Base-by-base conservation (phyloP, 1,139 yeast species). In the Groenewaldozyma auringiensis region DNA sequence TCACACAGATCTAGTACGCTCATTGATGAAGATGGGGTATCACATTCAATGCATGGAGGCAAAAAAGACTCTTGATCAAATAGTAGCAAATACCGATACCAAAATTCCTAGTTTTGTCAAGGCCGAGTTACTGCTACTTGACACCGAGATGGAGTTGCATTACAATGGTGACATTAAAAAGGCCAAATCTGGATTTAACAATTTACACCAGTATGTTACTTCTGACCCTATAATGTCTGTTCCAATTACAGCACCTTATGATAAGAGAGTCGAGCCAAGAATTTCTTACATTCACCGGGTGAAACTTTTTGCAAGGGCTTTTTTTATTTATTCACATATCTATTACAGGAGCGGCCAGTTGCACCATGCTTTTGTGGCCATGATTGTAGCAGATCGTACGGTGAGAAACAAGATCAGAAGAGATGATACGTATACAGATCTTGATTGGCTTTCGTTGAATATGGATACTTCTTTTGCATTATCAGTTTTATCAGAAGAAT, bases 401-500 rank as follows among this genome's bases (percentile, higher is more conserved):
- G 29, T 25, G 11, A 25, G 29, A 25, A 6, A 8, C 11, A 25
- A 8, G 29, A 25, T 25, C 11, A 25, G 11, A 11, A 25, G 11
- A 25, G 11, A 11, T 11, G 6, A 8, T 25, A 11, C 29, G 6
- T 25, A 6, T 11, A 25, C 6, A 8, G 6, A 8, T 8, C 11
- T 25, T 6, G 29, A 6, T 6, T 11, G 9, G 6, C 29, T 25
- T 25, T 25, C 29, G 11, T 11, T 25, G 11, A 25, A 25, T 11
- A 35, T 35, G 38, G 38, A 35, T 9, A 14, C 38, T 9, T 18
- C n/a, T 4, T 35, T 38, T 31, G 29, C 41, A 13, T 32, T 53
- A 4, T 55, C 61, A 1, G 48, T 47, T 43, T 46, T 50, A 4
- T 56, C 52, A 44, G 62, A 59, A 40, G 43, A 45, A 14, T 48